Conservation (phyloP, 345 rosid species). For the Populus euphratica region DNA sequence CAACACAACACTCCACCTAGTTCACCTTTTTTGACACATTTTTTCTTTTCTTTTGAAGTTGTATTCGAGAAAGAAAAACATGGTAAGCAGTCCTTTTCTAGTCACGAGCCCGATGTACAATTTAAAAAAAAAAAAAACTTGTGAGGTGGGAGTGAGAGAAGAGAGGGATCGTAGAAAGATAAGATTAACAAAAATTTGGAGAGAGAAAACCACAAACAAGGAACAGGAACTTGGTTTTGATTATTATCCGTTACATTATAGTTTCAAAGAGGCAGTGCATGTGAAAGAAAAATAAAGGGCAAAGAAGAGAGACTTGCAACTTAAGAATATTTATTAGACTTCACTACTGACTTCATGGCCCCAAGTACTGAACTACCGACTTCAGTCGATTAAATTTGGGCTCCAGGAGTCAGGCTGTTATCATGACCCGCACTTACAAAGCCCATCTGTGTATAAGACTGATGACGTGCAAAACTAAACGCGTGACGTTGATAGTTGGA, state of each 20-base stretch:
- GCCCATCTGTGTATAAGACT: background rate
- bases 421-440: background rate
- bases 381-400: no score
- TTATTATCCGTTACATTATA: background rate
- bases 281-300: background rate
- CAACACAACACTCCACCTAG: constrained; percentile 32
- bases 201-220: background rate
- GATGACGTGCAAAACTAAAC: background rate
- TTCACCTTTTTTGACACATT: constrained; percentile 15
- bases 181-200: background rate
- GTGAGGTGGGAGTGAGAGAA: background rate
- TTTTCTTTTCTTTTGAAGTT: background rate
- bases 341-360: background rate
- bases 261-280: background rate
- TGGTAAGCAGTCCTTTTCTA: constrained; percentile 24
- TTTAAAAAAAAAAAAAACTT: background rate
- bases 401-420: background rate
- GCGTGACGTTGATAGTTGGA: no score
- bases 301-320: background rate
- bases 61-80: background rate
- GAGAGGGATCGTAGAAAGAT: background rate
- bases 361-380: background rate
- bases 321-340: background rate
- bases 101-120: background rate
- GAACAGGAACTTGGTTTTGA: background rate